Percentiles rank a stretch among this genome's conserved stretches.
Conservation (phyloP, 306 rosid species). For the Macrotyloma uniflorum region DNA sequence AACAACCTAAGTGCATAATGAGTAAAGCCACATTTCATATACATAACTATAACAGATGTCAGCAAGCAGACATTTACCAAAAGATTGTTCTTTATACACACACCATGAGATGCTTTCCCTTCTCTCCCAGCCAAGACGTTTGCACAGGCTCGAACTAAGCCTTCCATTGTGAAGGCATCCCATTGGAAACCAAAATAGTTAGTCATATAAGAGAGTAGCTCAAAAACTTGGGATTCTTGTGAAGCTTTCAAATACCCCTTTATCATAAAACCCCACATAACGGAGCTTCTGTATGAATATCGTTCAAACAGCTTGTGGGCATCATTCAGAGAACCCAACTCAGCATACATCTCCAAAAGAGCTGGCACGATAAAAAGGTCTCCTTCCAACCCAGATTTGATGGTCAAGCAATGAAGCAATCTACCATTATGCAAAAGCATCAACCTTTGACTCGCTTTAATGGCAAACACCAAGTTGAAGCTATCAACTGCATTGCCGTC, state of each 20-base stretch:
- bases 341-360: conserved; percentile 13
- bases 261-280: conserved; percentile 33
- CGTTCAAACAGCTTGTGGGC: conserved; percentile 33
- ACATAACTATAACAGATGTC: conserved; percentile 26
- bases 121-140: conserved; percentile 18
- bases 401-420: conserved; percentile 26
- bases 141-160: conserved; percentile 24
- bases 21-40: conserved; percentile 32
- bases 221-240: conserved; percentile 23
- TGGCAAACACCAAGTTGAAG: conserved; percentile 27
- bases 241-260: conserved; percentile 29
- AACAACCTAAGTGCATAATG: conserved; percentile 27
- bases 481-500: conserved; percentile 20
- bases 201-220: not conserved
- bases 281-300: conserved; percentile 27
- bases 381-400: conserved; percentile 34
- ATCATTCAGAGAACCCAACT: conserved; percentile 15
- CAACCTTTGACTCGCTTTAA: conserved; percentile 28
- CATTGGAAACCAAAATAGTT: not conserved
- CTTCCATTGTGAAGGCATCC: conserved; percentile 28
- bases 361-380: conserved; percentile 13
- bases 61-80: conserved; percentile 27
- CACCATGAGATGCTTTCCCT: conserved; percentile 37
- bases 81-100: conserved; percentile 24
- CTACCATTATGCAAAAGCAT: conserved; percentile 25